Evolutionary conservation across 352 stramenopile genomes (phyloP), one percentile per base, ranked within the genome.

Genomic region (Lagenidium giganteum): DNA sequence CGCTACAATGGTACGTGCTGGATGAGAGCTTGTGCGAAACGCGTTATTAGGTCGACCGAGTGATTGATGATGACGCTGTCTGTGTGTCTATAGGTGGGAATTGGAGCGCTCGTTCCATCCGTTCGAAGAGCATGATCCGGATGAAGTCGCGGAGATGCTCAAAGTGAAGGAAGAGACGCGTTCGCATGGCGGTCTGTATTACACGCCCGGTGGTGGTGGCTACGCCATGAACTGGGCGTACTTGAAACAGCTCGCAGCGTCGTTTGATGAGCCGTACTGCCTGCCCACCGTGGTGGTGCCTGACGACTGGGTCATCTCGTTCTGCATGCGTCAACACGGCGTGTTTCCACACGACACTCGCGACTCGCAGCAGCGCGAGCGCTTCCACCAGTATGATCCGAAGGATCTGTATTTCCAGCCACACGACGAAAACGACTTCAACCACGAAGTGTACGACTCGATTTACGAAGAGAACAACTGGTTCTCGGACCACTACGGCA

Each of bases 381-480:
- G 82, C 8, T 94, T 92, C 51, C 82, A 94, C 48, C 78, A 91
- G 57, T 94, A 91, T 55, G 69, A 87, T 41, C 80, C 82, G 5
- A 64, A 70, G n/a, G 51, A 77, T 20, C 48, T 94, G 22, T 92
- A 77, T 45, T 71, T 77, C 57, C 71, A 66, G 44, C 48, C 54
- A 5, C 61, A 90, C 60, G 74, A 93, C 57, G 61, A 74, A 26
- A 61, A 82, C 4, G 78, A 63, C 2, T 93, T 75, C 59, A 68
- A 93, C 48, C 76, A 90, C 55, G 60, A 47, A 0, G 35, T 90
- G 22, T 92, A 87, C 45, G 48, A 63, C 28, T 85, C 82, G 5
- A 84, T 91, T 47, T 87, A 88, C 46, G 62, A 90, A 21, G 79
- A 91, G 52, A 89, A 87, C 57, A 93, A 93, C 54, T 93, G 82